phyloP scores from a whole-genome alignment of 169 alveolate species.

The Plasmodium inui region DNA sequence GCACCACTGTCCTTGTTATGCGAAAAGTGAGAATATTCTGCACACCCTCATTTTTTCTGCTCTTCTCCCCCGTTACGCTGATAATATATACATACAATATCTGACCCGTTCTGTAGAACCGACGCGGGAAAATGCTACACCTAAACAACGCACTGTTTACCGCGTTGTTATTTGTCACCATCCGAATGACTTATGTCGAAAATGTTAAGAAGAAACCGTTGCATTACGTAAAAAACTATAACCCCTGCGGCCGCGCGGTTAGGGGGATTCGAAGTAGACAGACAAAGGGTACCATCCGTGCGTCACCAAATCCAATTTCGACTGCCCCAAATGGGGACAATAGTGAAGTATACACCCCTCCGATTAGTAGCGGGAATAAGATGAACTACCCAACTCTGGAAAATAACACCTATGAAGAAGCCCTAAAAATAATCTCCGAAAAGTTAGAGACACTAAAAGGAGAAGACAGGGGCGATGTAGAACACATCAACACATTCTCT shows the following conservation, averaged over 20 bases:
- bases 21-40: not conserved
- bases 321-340: not conserved
- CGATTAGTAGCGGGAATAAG: not conserved
- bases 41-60: not conserved
- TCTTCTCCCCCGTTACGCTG: not conserved
- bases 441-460: constrained; percentile 31
- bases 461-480: constrained; percentile 33
- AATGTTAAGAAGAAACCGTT: constrained; percentile 21
- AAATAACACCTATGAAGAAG: constrained; percentile 42
- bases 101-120: not conserved
- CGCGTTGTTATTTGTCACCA: not conserved
- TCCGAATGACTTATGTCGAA: constrained; percentile 4
- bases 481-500: constrained; percentile 34
- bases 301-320: not conserved
- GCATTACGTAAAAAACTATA: constrained; percentile 16
- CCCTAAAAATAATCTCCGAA: constrained; percentile 8
- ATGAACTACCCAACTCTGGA: not conserved
- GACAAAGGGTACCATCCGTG: not conserved
- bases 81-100: not conserved
- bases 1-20: not conserved
- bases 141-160: not conserved
- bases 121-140: not conserved
- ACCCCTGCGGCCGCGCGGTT: not conserved
- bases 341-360: not conserved
- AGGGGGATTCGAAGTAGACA: constrained; percentile 7